Evolutionary conservation across 331 rosid genomes (phyloP), one percentile per base, ranked within the genome.

Genomic region (Malus hybrid): DNA sequence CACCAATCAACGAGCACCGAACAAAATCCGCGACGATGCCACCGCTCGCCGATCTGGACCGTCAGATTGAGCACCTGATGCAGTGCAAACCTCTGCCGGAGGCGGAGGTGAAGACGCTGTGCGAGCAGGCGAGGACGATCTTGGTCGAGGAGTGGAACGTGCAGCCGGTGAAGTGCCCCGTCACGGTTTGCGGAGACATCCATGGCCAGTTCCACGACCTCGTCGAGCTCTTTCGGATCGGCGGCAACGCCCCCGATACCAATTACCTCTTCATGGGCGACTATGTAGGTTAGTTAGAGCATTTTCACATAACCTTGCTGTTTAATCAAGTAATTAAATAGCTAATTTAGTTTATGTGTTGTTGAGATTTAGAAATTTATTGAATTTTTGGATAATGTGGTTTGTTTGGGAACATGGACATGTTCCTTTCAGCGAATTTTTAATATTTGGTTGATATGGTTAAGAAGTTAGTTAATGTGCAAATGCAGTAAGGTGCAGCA

Each of bases 181-280:
- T 24, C 24, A 24, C 24, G 24, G 24, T 24, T 24, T 24, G 24
- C 24, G 24, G 24, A 24, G 24, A 80, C 57, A 81, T 81, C 36
- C 85, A 81, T 62, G 85, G 85, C 57, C 85, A 81, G 76, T 81
- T 81, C 52, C 81, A 81, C 71, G 85, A 81, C 67, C 85, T 81
- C 55, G 67, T 81, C 34, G 85, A 81, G 81, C 85, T 81, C 9
- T 81, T 81, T 59, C 85, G 85, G 81, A 81, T 81, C 78, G 85
- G 85, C 46, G 85, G 85, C 55, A 61, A 69, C 46, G 81, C 81
- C 54, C 85, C 85, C 24, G 78, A 81, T 70, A 81, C 85, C 33
- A 81, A 81, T 54, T 81, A 81, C 72, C 85, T 81, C 46, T 81
- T 81, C 78, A 81, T 81, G 85, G 85, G 85, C 36, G 85, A 81